Evolutionary conservation across 129 eudicot species (phyloP), one percentile per base, ranked within the genome.

Genomic region (Chrysanthemum makinoi): DNA sequence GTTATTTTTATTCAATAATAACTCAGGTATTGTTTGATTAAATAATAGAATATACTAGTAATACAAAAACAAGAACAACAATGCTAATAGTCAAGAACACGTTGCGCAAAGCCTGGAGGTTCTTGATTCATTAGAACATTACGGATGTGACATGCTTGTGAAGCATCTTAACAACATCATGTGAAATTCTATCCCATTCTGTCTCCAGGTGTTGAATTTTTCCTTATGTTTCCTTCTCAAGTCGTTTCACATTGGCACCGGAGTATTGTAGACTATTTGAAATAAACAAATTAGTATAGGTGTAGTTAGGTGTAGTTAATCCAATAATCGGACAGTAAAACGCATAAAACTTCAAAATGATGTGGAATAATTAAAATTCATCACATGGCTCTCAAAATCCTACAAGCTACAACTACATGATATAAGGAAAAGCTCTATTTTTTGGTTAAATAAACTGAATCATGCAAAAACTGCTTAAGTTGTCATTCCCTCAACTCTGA

Each of bases 191-290:
- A 56, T 81, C 65, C 5, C 90, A 81, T 68, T 89, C 85, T 4
- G 73, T 35, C 75, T 84, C 84, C 71, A 89, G 73, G 33, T 86
- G 84, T n/a, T 79, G 69, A 70, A 89, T 84, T 79, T 87, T 89
- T 58, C 51, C 85, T 13, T 76, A 82, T 2, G 96, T 89, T 83
- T 89, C 96, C 74, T 75, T 75, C 48, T 89, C 96, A 2, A 86
- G 90, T 19, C 90, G 94, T 78, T 84, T 89, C 67, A 89, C 96
- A 56, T 86, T 89, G 30, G 93, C 96, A 76, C 90, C 88, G 18
- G 90, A 89, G 69, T 89, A 93, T 90, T 69, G 88, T 89, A 10
- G 85, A 82, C 96, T 86, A 89, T 77, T 81, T 46, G 61, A 51
- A 33, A 28, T 65, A 22, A 10, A 57, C 58, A 35, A 53, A 69